A percentile compares a stretch with the other conserved stretches of the same genome.
These are phyloP conservation scores for Tricholoma furcatifolium DNA, from an alignment of 768 basidiomycete genomes.

Conservation along the genomic window DNA sequence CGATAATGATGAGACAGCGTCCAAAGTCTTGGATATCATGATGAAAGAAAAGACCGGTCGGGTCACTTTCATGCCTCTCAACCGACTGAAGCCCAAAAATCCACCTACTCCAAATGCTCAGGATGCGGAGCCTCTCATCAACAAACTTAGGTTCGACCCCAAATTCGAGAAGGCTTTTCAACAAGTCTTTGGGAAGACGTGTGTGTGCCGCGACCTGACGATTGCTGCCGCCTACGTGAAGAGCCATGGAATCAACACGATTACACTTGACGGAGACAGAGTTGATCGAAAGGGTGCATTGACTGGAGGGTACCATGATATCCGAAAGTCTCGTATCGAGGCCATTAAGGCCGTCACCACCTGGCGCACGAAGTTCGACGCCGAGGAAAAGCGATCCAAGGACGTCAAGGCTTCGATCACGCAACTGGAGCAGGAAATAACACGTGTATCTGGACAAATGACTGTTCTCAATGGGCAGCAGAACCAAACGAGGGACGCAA, in stretches of 20 bases:
- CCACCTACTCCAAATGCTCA: slow-evolving; percentile 64
- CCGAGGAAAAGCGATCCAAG: slow-evolving; percentile 58
- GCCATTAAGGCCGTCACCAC: slow-evolving; percentile 72
- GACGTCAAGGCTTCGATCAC: slow-evolving; percentile 75
- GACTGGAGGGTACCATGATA: slow-evolving; percentile 95
- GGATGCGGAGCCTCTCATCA: slow-evolving; percentile 78
- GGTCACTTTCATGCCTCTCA: slow-evolving; percentile 98
- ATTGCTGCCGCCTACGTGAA: slow-evolving; percentile 94
- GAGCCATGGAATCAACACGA: slow-evolving; percentile 92
- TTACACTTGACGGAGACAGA: slow-evolving; percentile 96
- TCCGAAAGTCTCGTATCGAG: slow-evolving; percentile 87
- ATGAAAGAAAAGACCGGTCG: slow-evolving; percentile 90
- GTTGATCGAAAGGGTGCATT: slow-evolving; percentile 95
- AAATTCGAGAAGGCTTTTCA: slow-evolving; percentile 81
- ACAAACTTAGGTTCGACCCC: slow-evolving; percentile 76
- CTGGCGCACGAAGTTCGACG: slow-evolving; percentile 73
- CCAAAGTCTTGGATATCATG: slow-evolving; percentile 91
- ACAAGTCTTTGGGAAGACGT: slow-evolving; percentile 97
- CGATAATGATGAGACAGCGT: slow-evolving; percentile 93
- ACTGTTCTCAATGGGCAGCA: slow-evolving; percentile 70
- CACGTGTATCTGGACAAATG: slow-evolving; percentile 67
- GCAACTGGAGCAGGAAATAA: slow-evolving; percentile 84
- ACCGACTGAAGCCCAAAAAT: slow-evolving; percentile 82
- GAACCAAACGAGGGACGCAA: slow-evolving; percentile 63
- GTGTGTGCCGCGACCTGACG: slow-evolving; percentile 90